Base-by-base conservation (phyloP, 106 monocot genomes). In the Vanilla planifolia region DNA sequence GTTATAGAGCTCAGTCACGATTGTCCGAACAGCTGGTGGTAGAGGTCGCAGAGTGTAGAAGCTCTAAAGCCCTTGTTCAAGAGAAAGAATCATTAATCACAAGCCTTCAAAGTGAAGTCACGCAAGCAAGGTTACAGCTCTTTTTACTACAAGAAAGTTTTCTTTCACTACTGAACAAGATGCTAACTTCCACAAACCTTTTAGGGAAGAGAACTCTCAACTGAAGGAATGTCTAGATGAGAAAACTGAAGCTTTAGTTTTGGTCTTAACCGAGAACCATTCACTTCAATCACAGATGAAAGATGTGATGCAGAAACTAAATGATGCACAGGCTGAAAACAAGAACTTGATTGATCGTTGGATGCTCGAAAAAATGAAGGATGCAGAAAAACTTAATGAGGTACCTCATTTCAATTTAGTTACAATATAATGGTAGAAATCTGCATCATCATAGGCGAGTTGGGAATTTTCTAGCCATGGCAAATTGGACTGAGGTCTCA, bases 301-400 rank as follows among this genome's bases (percentile, higher is more conserved):
- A 60, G 79, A 96, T 22, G 58, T 60, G 46, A 40, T 59, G 44
- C 22, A 62, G 43, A 84, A 84, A 70, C 43, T 81, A 35, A 80
- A 52, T 68, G 46, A 69, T 37, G 67, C 86, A 3, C 79, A 91
- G 51, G 59, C 73, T 65, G 96, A 96, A 37, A 87, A 87, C 58
- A 87, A 87, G 68, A 73, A 62, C 5, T 70, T 96, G 67, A 77
- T 88, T 65, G 91, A 96, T 70, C 79, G 90, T 13, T 84, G 78
- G 84, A 91, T 96, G 96, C 60, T 91, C 37, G 96, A 96, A 67
- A 96, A 96, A 66, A 90, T 96, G 96, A 87, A 90, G 60, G 83
- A 84, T 63, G 91, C 96, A 36, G 96, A 96, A 73, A 91, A 64
- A 64, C 78, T 96, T 35, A 96, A 96, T 68, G 96, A 96, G 96